Evolutionary conservation across 2,329 filamentous ascomycete genomes (phyloP).

Genomic region (Clonostachys rosea): DNA sequence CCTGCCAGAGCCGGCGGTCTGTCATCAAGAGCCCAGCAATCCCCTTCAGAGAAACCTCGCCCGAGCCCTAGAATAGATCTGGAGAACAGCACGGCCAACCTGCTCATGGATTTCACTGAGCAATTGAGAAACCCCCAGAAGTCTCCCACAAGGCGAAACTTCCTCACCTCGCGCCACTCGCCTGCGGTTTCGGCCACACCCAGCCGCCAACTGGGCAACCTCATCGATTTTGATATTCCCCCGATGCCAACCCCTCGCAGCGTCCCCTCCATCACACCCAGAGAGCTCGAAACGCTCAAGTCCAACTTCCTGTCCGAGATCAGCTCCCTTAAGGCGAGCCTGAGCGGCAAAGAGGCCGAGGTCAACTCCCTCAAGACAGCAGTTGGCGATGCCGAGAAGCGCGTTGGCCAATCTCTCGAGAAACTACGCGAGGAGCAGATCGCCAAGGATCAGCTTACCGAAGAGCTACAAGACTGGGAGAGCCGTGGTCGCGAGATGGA

Average conservation of each 20-base stretch:
- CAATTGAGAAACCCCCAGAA: slow-evolving; percentile 48
- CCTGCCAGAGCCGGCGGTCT: slow-evolving; percentile 46
- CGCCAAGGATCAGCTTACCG: slow-evolving; percentile 64
- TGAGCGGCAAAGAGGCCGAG: slow-evolving; percentile 91
- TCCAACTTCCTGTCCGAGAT: slow-evolving; percentile 89
- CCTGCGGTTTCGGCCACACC: slow-evolving; percentile 35
- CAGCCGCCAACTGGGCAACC: slow-evolving; percentile 55
- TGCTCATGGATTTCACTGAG: slow-evolving; percentile 85
- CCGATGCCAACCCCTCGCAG: slow-evolving; percentile 89
- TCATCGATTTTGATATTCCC: slow-evolving; percentile 80
- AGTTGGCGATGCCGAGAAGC: slow-evolving; percentile 84
- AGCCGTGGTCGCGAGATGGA: slow-evolving; percentile 83
- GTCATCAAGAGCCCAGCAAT: slow-evolving; percentile 29
- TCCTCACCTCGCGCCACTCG: slow-evolving; percentile 18
- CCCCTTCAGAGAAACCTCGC: slow-evolving; percentile 27
- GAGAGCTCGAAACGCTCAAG: slow-evolving; percentile 89
- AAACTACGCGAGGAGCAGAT: slow-evolving; percentile 73
- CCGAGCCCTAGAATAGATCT: slow-evolving; percentile 30
- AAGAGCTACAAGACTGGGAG: slow-evolving; percentile 81
- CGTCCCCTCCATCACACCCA: slow-evolving; percentile 83
- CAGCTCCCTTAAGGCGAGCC: slow-evolving; percentile 84
- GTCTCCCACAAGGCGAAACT: slow-evolving; percentile 39
- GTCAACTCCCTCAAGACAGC: slow-evolving; percentile 82
- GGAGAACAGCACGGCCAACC: slow-evolving; percentile 67
- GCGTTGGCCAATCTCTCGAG: slow-evolving; percentile 83